phyloP scores from a whole-genome alignment of 768 basidiomycete genomes.

The Russula lepida region DNA sequence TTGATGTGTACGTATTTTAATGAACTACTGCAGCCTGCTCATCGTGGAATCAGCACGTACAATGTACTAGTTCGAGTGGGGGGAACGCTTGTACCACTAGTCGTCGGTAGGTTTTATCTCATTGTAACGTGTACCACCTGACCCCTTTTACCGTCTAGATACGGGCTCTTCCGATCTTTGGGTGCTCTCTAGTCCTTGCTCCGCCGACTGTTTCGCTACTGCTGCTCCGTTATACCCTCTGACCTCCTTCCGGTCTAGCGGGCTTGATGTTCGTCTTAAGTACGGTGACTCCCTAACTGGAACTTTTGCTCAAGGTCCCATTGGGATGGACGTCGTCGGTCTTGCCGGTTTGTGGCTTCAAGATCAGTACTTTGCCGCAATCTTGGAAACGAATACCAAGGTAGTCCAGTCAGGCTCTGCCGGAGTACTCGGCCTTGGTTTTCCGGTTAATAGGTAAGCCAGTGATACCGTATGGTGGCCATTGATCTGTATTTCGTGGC shows the following conservation, averaged over 20 bases:
- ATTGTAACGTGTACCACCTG: not conserved
- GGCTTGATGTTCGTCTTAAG: conserved; percentile 39
- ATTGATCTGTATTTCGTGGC: not conserved
- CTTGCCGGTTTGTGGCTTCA: conserved; percentile 44
- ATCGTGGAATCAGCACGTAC: conserved; percentile 42
- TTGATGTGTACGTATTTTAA: conserved; percentile 46
- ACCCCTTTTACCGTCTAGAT: conserved; percentile 33
- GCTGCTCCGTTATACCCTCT: conserved; percentile 44
- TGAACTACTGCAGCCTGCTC: not conserved
- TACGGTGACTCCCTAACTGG: conserved; percentile 71
- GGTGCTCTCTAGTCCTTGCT: conserved; percentile 55
- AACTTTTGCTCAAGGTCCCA: conserved; percentile 55
- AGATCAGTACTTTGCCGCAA: conserved; percentile 55
- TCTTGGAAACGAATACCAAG: conserved; percentile 61
- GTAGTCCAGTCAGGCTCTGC: conserved; percentile 46
- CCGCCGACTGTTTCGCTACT: conserved; percentile 31
- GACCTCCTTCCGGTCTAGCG: conserved; percentile 37
- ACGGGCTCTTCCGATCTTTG: conserved; percentile 76
- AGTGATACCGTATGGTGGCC: no score
- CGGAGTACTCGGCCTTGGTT: conserved; percentile 71
- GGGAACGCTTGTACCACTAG: conserved; percentile 41
- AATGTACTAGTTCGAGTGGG: conserved; percentile 54
- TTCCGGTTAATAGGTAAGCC: conserved; percentile 59
- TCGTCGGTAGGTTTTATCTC: conserved; percentile 42
- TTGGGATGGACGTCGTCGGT: conserved; percentile 50